Base-by-base conservation (phyloP, 495 filamentous ascomycete genomes). In the Rhypophila decipiens region DNA sequence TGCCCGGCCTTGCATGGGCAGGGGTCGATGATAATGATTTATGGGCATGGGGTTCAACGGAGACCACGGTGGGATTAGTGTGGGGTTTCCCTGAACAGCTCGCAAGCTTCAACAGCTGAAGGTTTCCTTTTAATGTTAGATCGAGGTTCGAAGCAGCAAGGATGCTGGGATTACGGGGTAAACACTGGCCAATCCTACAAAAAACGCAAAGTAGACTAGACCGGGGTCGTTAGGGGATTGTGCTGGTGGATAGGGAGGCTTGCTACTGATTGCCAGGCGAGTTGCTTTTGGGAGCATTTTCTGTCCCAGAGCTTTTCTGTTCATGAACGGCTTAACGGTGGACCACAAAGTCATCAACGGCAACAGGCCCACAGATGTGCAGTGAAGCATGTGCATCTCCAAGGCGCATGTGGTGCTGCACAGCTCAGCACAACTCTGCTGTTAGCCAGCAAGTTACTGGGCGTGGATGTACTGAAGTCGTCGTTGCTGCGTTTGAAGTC, bases 291-390 rank as follows among this genome's bases (percentile, higher is more conserved):
- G 49, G 47, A 55, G 48, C 35, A 37, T 13, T 33, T 61, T 61
- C 55, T 33, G n/a, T n/a, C n/a, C n/a, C n/a, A 58, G 52, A 56
- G 42, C 24, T 45, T 21, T 56, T 53, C 52, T 50, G 29, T n/a
- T n/a, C n/a, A n/a, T n/a, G n/a, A n/a, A n/a, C n/a, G n/a, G n/a
- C n/a, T n/a, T n/a, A n/a, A n/a, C n/a, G n/a, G n/a, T 47, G 41
- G 39, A 20, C 45, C 27, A 22, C 17, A 27, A 13, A 31, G 27
- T 7, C 27, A 31, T 31, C 27, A 13, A 31, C 27, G n/a, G 41
- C 48, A 17, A n/a, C 44, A 46, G 39, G 47, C 41, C n/a, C 39
- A 31, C 41, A 43, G 21, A 42, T 39, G 20, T 39, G 27, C 22
- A 18, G 36, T 33, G 23, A 42, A 33, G 42, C 36, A 39, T 34